Base-by-base conservation (phyloP, 1,284 basidiomycete species). In the Pseudozyma thailandica region DNA sequence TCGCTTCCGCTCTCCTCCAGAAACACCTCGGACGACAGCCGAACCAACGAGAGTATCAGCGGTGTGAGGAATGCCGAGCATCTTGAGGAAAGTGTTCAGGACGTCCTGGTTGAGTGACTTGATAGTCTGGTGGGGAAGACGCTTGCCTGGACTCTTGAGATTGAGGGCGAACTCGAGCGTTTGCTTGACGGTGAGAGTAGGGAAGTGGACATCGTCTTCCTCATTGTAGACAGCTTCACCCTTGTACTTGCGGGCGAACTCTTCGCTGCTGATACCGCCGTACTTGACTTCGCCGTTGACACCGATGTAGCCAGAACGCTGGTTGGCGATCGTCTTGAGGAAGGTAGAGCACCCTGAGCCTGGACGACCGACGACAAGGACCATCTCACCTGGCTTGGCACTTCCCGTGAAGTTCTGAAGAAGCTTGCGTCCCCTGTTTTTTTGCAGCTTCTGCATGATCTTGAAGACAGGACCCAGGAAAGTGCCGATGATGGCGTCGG, bases 291-390 rank as follows among this genome's bases (percentile, higher is more conserved):
- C 72, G 13, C 83, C 78, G 46, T 83, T 71, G 46, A 75, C 61
- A 13, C 56, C 68, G n/a, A 70, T 62, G 52, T 65, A 75, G 2
- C 71, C 73, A 74, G 70, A 27, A 72, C 78, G 86, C 74, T 88
- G 86, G 33, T 86, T 86, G 1, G 87, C 84, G 56, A 89, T 85
- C 12, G 86, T 85, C 78, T 88, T 85, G 70, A 88, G 80, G 43
- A 84, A 83, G 0, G 87, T 84, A 54, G 88, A 76, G 75, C 92
- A 92, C 85, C 90, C 84, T 88, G 84, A 84, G 12, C 84, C 85
- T 0, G 86, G 86, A 42, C 86, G 84, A 42, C 86, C 87, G 30
- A 87, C 83, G 31, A 87, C 86, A 65, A 87, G 77, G 63, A 85
- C 85, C 82, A 89, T 87, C 83, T 89, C 87, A 4, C 88, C 88